Evolutionary conservation across 2,329 filamentous ascomycete species (phyloP).

Genomic region (Fusarium musae): DNA sequence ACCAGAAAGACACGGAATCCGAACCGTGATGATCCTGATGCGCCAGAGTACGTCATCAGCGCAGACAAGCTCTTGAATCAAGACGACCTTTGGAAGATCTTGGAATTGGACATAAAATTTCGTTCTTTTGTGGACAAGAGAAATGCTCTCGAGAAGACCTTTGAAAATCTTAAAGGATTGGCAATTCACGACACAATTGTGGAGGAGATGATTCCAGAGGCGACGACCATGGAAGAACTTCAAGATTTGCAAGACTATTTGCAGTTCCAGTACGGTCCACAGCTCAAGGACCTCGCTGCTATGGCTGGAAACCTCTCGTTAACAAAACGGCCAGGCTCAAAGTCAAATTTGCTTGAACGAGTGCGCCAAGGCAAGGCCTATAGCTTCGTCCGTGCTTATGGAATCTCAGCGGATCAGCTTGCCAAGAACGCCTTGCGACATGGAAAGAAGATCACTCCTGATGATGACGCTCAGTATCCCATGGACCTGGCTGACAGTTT

Average conservation of each 20-base stretch:
- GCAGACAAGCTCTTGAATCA: constrained; percentile 92
- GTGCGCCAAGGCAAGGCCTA: constrained; percentile 84
- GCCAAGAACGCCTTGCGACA: constrained; percentile 86
- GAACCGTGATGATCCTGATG: constrained; percentile 73
- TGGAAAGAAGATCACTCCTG: constrained; percentile 82
- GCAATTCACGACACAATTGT: constrained; percentile 78
- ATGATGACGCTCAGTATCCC: constrained; percentile 83
- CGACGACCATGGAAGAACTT: constrained; percentile 90
- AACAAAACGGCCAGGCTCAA: constrained; percentile 83
- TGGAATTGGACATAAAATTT: constrained; percentile 96
- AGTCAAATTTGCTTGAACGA: constrained; percentile 83
- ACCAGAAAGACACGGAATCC: constrained; percentile 75
- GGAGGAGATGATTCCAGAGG: constrained; percentile 82
- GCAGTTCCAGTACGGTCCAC: constrained; percentile 89
- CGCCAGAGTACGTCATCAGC: constrained; percentile 76
- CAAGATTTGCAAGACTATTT: constrained; percentile 97
- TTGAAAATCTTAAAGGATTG: constrained; percentile 74
- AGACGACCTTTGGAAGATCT: constrained; percentile 92
- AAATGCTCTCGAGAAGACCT: constrained; percentile 83
- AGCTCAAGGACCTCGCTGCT: constrained; percentile 82
- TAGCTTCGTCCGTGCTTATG: constrained; percentile 86
- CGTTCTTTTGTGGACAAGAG: constrained; percentile 92
- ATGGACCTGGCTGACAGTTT: constrained; percentile 88
- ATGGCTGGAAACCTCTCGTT: constrained; percentile 72
- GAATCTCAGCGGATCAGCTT: constrained; percentile 88